These are phyloP conservation scores for Aphanoascus verrucosus DNA, from an alignment of 2,329 filamentous ascomycete genomes.

Conservation along the genomic window DNA sequence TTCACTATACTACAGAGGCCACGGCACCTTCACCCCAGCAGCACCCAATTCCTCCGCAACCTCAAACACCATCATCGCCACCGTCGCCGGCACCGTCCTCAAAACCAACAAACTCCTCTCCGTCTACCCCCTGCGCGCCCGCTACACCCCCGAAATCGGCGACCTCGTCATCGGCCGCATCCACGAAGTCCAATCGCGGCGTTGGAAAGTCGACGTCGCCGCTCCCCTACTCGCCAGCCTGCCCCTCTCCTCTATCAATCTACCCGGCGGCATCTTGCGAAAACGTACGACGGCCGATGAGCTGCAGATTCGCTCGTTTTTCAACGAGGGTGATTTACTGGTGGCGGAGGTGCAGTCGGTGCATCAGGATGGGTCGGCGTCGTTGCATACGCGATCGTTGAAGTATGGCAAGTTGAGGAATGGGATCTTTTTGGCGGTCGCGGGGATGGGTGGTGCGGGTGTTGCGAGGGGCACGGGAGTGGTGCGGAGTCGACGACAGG, in stretches of 20 bases:
- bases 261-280: slow-evolving; percentile 84
- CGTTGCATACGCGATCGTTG: slow-evolving; percentile 77
- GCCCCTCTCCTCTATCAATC: slow-evolving; percentile 80
- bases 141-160: slow-evolving; percentile 92
- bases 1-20: slow-evolving; percentile 51
- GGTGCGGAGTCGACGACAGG: slow-evolving; percentile 70
- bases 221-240: slow-evolving; percentile 76
- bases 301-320: slow-evolving; percentile 94
- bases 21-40: slow-evolving; percentile 71
- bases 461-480: slow-evolving; percentile 66
- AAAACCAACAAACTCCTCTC: slow-evolving; percentile 97
- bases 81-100: slow-evolving; percentile 78
- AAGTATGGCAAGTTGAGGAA: slow-evolving; percentile 95
- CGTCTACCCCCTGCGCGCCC: slow-evolving; percentile 76
- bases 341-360: slow-evolving; percentile 91
- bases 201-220: slow-evolving; percentile 92
- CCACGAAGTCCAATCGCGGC: slow-evolving; percentile 80
- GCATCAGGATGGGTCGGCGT: slow-evolving; percentile 73
- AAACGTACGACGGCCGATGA: slow-evolving; percentile 92
- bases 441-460: slow-evolving; percentile 62
- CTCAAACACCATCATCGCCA: slow-evolving; percentile 64
- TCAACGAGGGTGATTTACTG: slow-evolving; percentile 84
- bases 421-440: slow-evolving; percentile 74
- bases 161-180: slow-evolving; percentile 91
- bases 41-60: slow-evolving; percentile 35